phyloP scores from a whole-genome alignment of 2,329 filamentous ascomycete genomes.

The Ceratocystis smalleyi region DNA sequence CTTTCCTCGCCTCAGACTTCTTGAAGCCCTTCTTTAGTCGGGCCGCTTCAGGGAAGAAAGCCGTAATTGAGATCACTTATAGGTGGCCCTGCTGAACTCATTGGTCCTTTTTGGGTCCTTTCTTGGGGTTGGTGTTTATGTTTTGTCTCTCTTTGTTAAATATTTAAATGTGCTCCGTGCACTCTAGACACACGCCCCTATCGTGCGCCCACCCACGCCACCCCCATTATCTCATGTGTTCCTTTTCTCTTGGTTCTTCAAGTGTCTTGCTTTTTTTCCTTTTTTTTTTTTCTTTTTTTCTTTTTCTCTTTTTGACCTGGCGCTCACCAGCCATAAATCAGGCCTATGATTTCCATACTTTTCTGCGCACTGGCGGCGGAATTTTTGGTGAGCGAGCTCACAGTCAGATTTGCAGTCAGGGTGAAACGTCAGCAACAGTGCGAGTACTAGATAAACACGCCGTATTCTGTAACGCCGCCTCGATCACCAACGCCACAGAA shows the following conservation, averaged over 20 bases:
- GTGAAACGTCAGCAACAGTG: slow-evolving; percentile 3
- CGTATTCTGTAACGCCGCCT: background rate
- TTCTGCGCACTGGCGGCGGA: background rate
- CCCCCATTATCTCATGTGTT: background rate
- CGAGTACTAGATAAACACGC: background rate
- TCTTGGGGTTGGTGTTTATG: background rate
- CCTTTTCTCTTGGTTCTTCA: background rate
- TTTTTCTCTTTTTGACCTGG: background rate
- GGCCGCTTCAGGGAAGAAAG: slow-evolving; percentile 4
- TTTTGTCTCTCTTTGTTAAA: background rate
- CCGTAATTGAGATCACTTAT: background rate
- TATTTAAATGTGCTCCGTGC: background rate
- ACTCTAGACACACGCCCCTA: background rate
- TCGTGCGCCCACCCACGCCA: background rate
- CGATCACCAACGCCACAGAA: background rate
- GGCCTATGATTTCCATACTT: background rate
- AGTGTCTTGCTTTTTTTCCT: background rate
- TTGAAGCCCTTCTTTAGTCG: background rate
- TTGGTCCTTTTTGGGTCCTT: background rate
- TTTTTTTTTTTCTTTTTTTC: background rate
- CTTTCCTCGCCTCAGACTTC: background rate
- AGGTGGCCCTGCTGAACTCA: background rate
- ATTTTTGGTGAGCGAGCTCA: background rate
- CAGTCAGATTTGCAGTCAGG: background rate
- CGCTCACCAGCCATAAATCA: background rate